Percentiles rank a stretch among this genome's conserved stretches.
These are phyloP conservation scores for Fusarium tupiense DNA, from an alignment of 2,329 filamentous ascomycete genomes.

Conservation along the genomic window DNA sequence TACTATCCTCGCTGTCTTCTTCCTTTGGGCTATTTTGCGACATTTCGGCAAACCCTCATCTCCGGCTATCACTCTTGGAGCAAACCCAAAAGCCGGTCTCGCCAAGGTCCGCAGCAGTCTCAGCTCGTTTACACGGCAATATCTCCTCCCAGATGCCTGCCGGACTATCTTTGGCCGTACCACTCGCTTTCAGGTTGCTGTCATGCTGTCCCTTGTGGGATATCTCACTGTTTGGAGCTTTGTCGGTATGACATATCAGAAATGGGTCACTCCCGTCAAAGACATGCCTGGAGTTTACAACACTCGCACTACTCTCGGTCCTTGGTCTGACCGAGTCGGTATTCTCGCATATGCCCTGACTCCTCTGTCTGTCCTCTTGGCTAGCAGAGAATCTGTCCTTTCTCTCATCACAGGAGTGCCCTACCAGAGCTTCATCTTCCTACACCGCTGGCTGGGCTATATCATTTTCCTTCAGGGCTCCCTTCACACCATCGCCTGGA, in stretches of 20 bases:
- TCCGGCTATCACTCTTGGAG: constrained; percentile 22
- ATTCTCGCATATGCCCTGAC: constrained; percentile 78
- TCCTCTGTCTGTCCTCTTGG: constrained; percentile 73
- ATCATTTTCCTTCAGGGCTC: constrained; percentile 75
- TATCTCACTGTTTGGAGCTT: constrained; percentile 77
- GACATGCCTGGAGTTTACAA: constrained; percentile 65
- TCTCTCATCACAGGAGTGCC: constrained; percentile 77
- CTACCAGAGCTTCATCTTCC: constrained; percentile 80
- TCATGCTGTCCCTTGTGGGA: constrained; percentile 64
- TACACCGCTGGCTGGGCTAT: constrained; percentile 80
- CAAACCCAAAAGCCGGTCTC: constrained; percentile 38
- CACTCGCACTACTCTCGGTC: constrained; percentile 72
- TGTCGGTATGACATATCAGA: constrained; percentile 73
- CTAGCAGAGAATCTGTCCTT: constrained; percentile 75
- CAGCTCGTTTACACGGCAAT: constrained; percentile 55
- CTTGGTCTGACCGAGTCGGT: constrained; percentile 75
- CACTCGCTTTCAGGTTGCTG: constrained; percentile 72
- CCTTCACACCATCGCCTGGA: constrained; percentile 78
- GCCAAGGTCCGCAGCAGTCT: constrained; percentile 50
- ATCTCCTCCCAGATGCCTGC: constrained; percentile 69
- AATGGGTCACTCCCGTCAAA: constrained; percentile 76
- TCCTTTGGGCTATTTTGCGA: constrained; percentile 52
- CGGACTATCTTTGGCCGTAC: constrained; percentile 71
- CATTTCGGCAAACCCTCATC: constrained; percentile 43
- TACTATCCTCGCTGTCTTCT: constrained; percentile 54